These are phyloP conservation scores for Linderniella brevidens DNA, from an alignment of 257 asterid genomes.

Conservation along the genomic window DNA sequence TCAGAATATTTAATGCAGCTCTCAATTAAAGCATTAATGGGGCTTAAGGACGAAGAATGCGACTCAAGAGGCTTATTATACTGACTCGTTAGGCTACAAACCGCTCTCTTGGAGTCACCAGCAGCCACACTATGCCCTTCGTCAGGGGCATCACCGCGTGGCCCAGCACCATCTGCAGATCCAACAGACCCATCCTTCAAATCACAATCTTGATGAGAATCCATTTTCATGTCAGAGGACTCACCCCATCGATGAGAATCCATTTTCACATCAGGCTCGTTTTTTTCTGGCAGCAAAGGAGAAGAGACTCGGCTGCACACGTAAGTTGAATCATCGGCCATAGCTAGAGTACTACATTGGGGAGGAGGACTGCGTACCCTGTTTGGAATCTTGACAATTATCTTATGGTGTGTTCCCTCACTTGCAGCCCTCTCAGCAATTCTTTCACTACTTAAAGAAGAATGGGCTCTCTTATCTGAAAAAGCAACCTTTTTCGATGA, in stretches of 20 bases:
- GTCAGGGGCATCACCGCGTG: slow-evolving; percentile 25
- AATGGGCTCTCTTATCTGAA: slow-evolving; percentile 31
- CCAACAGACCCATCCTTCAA: slow-evolving; percentile 29
- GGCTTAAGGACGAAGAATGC: slow-evolving; percentile 51
- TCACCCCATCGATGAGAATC: slow-evolving; percentile 21
- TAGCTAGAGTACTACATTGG: slow-evolving; percentile 32
- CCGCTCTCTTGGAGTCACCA: too few species aligned
- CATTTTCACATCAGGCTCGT: slow-evolving; percentile 32
- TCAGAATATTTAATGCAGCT: slow-evolving; percentile 77
- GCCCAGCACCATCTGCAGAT: slow-evolving; percentile 33
- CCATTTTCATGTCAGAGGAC: slow-evolving; percentile 26
- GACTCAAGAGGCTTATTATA: slow-evolving; percentile 25
- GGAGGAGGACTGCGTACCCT: slow-evolving; percentile 53
- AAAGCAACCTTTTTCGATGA: slow-evolving; percentile 23
- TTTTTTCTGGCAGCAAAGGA: slow-evolving; percentile 26
- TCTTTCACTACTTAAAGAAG: slow-evolving; percentile 29
- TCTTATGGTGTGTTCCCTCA: slow-evolving; percentile 46
- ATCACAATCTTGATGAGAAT: slow-evolving; percentile 33
- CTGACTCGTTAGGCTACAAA: slow-evolving; percentile 19
- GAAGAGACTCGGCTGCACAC: slow-evolving; percentile 45
- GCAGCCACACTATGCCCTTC: slow-evolving; percentile 34
- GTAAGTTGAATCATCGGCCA: slow-evolving; percentile 32
- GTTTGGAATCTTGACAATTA: slow-evolving; percentile 68
- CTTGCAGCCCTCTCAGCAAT: slow-evolving; percentile 22
- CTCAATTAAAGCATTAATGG: slow-evolving; percentile 90